These are phyloP conservation scores for Syzygium syzygioides DNA, from an alignment of 441 rosid species.

Conservation along the genomic window DNA sequence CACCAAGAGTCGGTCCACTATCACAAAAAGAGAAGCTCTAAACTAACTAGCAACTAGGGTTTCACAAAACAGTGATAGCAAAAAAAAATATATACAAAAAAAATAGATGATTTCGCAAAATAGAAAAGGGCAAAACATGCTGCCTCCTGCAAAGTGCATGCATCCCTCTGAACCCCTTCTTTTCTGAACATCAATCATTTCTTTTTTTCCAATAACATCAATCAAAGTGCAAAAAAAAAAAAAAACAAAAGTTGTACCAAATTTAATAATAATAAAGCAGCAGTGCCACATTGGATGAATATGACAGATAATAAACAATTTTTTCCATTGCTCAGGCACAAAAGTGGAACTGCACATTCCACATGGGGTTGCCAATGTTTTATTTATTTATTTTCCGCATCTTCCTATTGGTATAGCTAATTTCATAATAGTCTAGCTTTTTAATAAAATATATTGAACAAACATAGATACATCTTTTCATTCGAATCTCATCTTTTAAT, in stretches of 20 bases:
- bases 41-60: not conserved
- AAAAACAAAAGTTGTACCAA: not conserved
- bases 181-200: not conserved
- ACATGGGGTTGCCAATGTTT: not conserved
- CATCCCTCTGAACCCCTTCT: not conserved
- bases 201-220: not conserved
- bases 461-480: not conserved
- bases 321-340: not conserved
- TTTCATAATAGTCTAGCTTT: not conserved
- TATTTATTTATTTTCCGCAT: not conserved
- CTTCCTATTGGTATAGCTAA: not conserved
- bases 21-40: slow-evolving; percentile 9
- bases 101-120: not conserved
- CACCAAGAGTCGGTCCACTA: slow-evolving; percentile 23
- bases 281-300: not conserved
- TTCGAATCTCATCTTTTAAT: not conserved
- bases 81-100: not conserved
- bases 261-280: not conserved
- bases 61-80: not conserved
- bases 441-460: not conserved
- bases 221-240: not conserved
- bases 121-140: not conserved
- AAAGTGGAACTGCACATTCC: not conserved
- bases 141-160: not conserved
- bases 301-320: not conserved